These are phyloP conservation scores for Boletus rubropictus DNA, from an alignment of 768 basidiomycete genomes.

Conservation along the genomic window DNA sequence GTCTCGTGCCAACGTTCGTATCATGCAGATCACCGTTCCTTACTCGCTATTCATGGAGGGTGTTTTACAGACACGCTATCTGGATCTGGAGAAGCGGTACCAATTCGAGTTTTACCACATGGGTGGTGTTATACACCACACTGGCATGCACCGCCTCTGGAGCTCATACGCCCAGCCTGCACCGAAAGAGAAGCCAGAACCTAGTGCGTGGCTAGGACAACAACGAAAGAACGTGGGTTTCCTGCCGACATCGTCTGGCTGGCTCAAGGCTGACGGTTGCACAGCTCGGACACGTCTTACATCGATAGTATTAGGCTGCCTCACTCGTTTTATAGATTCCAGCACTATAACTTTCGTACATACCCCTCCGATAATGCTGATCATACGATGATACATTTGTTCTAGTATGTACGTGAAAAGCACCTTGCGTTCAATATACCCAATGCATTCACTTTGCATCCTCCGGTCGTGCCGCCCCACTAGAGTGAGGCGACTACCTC, in stretches of 20 bases:
- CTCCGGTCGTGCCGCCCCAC: no score
- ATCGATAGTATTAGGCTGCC: conserved; percentile 12
- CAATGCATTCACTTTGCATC: not conserved
- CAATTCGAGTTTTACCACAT: conserved; percentile 76
- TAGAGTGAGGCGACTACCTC: no score
- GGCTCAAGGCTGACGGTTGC: conserved; percentile 2
- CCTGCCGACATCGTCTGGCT: not conserved
- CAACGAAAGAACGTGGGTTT: conserved; percentile 48
- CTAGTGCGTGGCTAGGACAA: conserved; percentile 65
- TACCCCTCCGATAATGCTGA: conserved; percentile 8
- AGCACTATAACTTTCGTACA: conserved; percentile 6
- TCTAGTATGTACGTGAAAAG: not conserved
- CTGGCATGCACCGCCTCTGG: conserved; percentile 60
- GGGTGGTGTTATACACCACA: conserved; percentile 65
- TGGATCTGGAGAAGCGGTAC: conserved; percentile 57
- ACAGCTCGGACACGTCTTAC: conserved; percentile 29
- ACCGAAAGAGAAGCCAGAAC: conserved; percentile 41
- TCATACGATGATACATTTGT: conserved; percentile 4
- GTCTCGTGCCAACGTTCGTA: conserved; percentile 46
- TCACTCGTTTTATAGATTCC: not conserved
- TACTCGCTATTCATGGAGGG: conserved; percentile 1
- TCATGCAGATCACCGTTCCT: not conserved
- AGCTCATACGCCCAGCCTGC: conserved; percentile 51
- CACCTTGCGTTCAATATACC: not conserved
- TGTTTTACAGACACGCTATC: conserved; percentile 38